phyloP scores from a whole-genome alignment of 306 rosid genomes.

The Urtica urens region DNA sequence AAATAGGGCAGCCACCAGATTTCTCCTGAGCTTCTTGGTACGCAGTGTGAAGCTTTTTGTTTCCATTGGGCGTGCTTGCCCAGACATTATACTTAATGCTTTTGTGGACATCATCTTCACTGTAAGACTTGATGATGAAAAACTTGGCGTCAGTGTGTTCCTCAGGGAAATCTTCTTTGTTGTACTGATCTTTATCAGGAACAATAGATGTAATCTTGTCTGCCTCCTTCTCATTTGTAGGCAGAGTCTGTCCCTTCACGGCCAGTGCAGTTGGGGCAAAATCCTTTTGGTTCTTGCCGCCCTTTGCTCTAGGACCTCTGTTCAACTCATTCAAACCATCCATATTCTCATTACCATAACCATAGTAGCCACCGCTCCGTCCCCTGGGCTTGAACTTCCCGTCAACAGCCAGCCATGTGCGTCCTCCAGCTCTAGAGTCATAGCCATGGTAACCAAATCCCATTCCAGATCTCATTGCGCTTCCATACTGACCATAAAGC shows the following conservation, averaged over 20 bases:
- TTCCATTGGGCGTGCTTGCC: slow-evolving; percentile 97
- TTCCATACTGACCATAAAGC: slow-evolving; percentile 67
- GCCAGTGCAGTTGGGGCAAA: slow-evolving; percentile 43
- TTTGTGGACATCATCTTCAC: slow-evolving; percentile 95
- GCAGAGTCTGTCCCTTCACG: slow-evolving; percentile 58
- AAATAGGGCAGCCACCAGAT: slow-evolving; percentile 58
- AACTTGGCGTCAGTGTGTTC: slow-evolving; percentile 58
- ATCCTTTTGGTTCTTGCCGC: slow-evolving; percentile 60
- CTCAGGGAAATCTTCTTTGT: slow-evolving; percentile 55
- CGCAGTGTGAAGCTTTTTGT: slow-evolving; percentile 94
- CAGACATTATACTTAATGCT: slow-evolving; percentile 92
- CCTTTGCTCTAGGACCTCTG: slow-evolving; percentile 88
- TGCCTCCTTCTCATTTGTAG: slow-evolving; percentile 46
- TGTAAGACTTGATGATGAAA: slow-evolving; percentile 81
- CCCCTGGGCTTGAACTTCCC: slow-evolving; percentile 77
- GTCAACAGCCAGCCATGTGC: slow-evolving; percentile 78
- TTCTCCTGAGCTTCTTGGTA: slow-evolving; percentile 89
- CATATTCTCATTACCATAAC: slow-evolving; percentile 74
- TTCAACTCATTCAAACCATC: slow-evolving; percentile 89
- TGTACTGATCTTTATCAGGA: slow-evolving; percentile 66
- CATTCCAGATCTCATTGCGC: slow-evolving; percentile 61
- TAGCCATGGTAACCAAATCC: slow-evolving; percentile 78
- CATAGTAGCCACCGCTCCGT: slow-evolving; percentile 51
- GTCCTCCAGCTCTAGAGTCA: slow-evolving; percentile 65
- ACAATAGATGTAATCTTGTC: slow-evolving; percentile 27